Conservation (phyloP, 805 yeast species). For the Metschnikowia arizonensis region DNA sequence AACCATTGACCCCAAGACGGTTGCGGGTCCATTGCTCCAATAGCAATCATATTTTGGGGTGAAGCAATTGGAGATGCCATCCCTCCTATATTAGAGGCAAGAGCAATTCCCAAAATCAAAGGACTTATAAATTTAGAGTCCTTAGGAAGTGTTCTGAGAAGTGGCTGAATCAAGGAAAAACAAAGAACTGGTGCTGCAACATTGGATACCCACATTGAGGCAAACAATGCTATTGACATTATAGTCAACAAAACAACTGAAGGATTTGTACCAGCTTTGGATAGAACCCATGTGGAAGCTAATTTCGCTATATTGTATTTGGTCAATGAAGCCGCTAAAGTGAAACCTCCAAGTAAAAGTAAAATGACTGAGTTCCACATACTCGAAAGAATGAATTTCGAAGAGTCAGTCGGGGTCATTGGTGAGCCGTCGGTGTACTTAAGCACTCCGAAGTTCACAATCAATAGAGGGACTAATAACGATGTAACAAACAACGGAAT, state of each 20-base stretch:
- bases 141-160: constrained; percentile 39
- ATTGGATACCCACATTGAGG: constrained; percentile 56
- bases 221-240: constrained; percentile 48
- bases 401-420: constrained; percentile 41
- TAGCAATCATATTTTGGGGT: constrained; percentile 53
- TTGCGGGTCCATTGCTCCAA: constrained; percentile 48
- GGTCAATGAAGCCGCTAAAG: constrained; percentile 53
- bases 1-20: constrained; percentile 60
- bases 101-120: constrained; percentile 44
- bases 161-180: constrained; percentile 48
- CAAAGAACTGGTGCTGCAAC: constrained; percentile 56
- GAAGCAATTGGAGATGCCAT: constrained; percentile 55
- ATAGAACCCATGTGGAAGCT: constrained; percentile 45
- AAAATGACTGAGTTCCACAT: constrained; percentile 56
- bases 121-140: constrained; percentile 40
- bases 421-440: constrained; percentile 46
- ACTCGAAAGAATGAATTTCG: constrained; percentile 42
- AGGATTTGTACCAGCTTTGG: constrained; percentile 50
- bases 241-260: constrained; percentile 44
- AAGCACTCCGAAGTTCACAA: constrained; percentile 45
- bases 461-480: constrained; percentile 45
- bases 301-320: constrained; percentile 50
- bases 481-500: constrained; percentile 49
- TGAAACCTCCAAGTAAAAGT: constrained; percentile 50
- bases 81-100: constrained; percentile 51